Percentiles rank a stretch among this genome's conserved stretches.
Evolutionary conservation across 345 rosid species (phyloP).

Genomic region (Reutealis trisperma): DNA sequence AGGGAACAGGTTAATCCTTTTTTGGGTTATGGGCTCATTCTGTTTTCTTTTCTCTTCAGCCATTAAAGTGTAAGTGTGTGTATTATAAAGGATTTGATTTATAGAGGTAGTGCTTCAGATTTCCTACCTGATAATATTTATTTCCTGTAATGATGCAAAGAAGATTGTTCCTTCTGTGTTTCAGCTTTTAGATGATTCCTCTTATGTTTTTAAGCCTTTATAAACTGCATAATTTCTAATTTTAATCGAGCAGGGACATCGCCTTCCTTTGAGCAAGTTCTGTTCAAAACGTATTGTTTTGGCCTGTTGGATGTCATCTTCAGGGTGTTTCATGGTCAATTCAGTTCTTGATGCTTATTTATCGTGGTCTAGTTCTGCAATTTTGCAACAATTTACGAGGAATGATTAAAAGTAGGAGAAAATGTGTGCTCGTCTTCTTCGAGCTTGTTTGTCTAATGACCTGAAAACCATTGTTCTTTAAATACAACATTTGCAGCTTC

Average conservation of each 20-base stretch:
- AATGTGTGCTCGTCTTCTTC: neutral
- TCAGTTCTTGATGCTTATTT: too few species aligned
- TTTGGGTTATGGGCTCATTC: constrained; percentile 15
- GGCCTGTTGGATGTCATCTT: too few species aligned
- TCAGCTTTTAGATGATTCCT: neutral
- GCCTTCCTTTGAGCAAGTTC: too few species aligned
- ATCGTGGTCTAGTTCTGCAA: neutral
- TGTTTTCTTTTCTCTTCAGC: constrained; percentile 12
- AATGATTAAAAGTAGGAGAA: neutral
- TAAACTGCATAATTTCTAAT: too few species aligned
- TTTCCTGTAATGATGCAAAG: constrained; percentile 36
- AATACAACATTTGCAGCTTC: too few species aligned
- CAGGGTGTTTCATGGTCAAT: too few species aligned
- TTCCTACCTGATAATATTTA: constrained; percentile 23
- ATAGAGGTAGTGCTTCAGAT: constrained; percentile 34
- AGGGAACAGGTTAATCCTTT: constrained; percentile 18
- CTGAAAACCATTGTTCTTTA: neutral
- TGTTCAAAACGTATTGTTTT: too few species aligned
- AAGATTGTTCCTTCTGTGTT: neutral
- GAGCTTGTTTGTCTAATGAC: neutral
- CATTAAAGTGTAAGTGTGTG: constrained; percentile 33
- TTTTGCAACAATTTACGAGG: neutral
- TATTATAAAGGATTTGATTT: constrained; percentile 43
- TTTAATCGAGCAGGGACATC: too few species aligned
- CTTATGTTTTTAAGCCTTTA: neutral